Evolutionary conservation across 768 basidiomycete species (phyloP), one percentile per base, ranked within the genome.

Genomic region (Kwoniella sp.): DNA sequence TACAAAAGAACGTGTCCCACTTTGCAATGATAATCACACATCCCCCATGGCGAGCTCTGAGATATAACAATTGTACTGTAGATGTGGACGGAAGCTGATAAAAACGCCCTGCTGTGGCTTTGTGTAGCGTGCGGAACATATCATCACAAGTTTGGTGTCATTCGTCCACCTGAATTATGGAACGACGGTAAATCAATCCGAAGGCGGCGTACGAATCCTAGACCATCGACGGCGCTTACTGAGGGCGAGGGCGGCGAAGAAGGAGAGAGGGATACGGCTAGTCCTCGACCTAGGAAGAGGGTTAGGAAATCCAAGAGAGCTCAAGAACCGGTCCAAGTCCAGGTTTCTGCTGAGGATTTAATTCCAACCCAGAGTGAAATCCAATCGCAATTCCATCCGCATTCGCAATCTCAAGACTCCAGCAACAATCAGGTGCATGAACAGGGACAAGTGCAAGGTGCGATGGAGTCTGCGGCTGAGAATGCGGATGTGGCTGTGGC

Each of bases 161-260:
- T 74, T 26, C 63, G 76, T 19, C 76, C 76, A 13, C 64, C 73
- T 37, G 69, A 71, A 63, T 51, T 77, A 26, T 77, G 76, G 76
- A 73, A 73, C 15, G 76, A 77, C 46, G 73, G 71, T 1, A 67
- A 54, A 47, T 54, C 58, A 24, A 52, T 74, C 51, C 72, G 71
- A 62, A 69, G 72, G 52, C 63, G 76, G 19, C 57, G 69, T n/a
- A 27, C 55, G 0, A 51, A 40, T 24, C 40, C 60, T 19, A 48
- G 62, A 27, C 47, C 55, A 21, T 62, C 60, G 6, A 26, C 36
- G 15, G 36, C 37, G 0, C 37, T 21, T 19, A 37, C 33, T 8
- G 48, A 54, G 30, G 21, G 25, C 36, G 55, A 56, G 1, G 56
- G 25, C 36, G 55, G 51, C 0, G 56, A 40, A 17, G 62, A 22